Conservation (phyloP, 2,329 filamentous ascomycete genomes). For the Xylariaceae sp. region DNA sequence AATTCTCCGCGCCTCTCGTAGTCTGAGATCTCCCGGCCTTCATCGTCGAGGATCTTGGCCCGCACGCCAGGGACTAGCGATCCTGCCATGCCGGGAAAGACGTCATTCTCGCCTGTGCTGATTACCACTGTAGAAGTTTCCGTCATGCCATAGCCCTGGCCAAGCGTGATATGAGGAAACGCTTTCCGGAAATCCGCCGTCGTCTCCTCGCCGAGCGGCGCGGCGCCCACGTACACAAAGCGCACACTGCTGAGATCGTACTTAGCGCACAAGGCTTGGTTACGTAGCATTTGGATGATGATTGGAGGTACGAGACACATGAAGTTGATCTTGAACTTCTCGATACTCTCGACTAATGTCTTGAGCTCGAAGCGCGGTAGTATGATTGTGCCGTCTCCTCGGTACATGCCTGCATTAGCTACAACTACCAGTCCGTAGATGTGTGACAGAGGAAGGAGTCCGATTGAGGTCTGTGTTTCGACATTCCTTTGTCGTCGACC, state of each 20-base stretch:
- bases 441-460: slow-evolving; percentile 71
- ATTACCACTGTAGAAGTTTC: slow-evolving; percentile 71
- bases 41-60: slow-evolving; percentile 62
- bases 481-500: slow-evolving; percentile 26
- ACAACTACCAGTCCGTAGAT: slow-evolving; percentile 74
- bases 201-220: slow-evolving; percentile 71
- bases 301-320: slow-evolving; percentile 75
- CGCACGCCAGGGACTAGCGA: slow-evolving; percentile 62
- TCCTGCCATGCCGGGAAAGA: slow-evolving; percentile 69
- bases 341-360: slow-evolving; percentile 57
- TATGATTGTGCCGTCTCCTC: slow-evolving; percentile 68
- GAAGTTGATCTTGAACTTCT: slow-evolving; percentile 61
- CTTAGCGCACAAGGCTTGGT: slow-evolving; percentile 54
- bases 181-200: slow-evolving; percentile 47
- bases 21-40: slow-evolving; percentile 65
- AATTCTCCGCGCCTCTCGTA: slow-evolving; percentile 73
- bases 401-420: slow-evolving; percentile 59
- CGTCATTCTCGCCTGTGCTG: slow-evolving; percentile 56
- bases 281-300: slow-evolving; percentile 70
- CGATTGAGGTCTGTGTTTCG: slow-evolving; percentile 44
- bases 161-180: slow-evolving; percentile 53
- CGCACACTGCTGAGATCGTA: slow-evolving; percentile 69
- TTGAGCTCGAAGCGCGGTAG: slow-evolving; percentile 70
- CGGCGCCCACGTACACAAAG: slow-evolving; percentile 69
- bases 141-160: slow-evolving; percentile 73